These are phyloP conservation scores for Starmerella davenportii DNA, from an alignment of 805 yeast genomes.

Conservation along the genomic window DNA sequence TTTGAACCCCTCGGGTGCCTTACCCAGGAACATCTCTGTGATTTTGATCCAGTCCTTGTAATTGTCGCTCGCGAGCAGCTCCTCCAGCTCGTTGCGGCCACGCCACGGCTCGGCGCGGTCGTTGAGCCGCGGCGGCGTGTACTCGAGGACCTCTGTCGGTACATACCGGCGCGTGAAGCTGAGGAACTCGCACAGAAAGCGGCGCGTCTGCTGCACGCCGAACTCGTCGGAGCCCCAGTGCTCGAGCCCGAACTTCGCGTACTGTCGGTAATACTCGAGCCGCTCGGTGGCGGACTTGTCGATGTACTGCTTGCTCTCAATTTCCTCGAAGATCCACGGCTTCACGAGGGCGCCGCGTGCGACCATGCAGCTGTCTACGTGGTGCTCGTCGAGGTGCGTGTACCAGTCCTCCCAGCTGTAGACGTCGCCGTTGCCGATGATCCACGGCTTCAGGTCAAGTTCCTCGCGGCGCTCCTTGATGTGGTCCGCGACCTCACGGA, in stretches of 20 bases:
- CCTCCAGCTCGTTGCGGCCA: conserved; percentile 86
- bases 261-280: conserved; percentile 51
- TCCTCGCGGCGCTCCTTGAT: conserved; percentile 43
- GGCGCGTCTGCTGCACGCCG: conserved; percentile 73
- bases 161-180: conserved; percentile 87
- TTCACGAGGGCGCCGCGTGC: conserved; percentile 95
- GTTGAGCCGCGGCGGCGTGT: conserved; percentile 72
- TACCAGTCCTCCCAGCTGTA: conserved; percentile 81
- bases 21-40: conserved; percentile 88
- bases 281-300: conserved; percentile 87
- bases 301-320: conserved; percentile 70
- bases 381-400: conserved; percentile 41
- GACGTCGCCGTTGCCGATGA: conserved; percentile 90
- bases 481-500: conserved; percentile 50
- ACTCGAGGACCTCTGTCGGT: conserved; percentile 83
- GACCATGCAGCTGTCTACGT: conserved; percentile 87
- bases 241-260: conserved; percentile 64
- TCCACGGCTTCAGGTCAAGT: conserved; percentile 51
- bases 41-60: conserved; percentile 91
- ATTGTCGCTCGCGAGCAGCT: conserved; percentile 67
- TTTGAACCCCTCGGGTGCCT: conserved; percentile 52
- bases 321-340: conserved; percentile 97
- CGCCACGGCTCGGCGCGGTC: conserved; percentile 88
- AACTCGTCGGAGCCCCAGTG: conserved; percentile 98
- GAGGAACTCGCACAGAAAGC: conserved; percentile 84